A percentile compares a stretch with the other conserved stretches of the same genome.
phyloP scores from a whole-genome alignment of 768 basidiomycete genomes.

The Symmetrospora coprosmae region DNA sequence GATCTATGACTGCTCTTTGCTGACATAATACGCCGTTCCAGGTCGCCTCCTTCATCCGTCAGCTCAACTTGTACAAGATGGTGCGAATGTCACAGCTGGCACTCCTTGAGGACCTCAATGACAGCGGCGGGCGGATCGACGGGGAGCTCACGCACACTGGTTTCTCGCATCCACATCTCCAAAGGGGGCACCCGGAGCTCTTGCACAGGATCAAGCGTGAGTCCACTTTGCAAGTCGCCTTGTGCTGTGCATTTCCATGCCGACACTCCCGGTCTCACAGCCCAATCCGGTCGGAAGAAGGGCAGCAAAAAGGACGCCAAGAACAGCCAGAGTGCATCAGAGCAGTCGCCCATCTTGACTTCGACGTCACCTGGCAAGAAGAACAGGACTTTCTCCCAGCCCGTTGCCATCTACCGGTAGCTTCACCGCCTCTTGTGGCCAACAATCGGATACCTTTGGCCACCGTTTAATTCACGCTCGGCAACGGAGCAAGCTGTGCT shows the following conservation, averaged over 20 bases:
- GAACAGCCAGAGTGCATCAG: too few relatives aligned
- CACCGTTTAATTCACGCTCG: too few relatives aligned
- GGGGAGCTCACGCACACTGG: constrained; percentile 15
- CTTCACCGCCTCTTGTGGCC: too few relatives aligned
- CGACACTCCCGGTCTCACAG: too few relatives aligned
- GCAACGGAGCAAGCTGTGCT: too few relatives aligned
- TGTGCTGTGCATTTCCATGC: too few relatives aligned
- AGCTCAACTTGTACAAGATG: constrained; percentile 19
- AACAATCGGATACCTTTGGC: too few relatives aligned
- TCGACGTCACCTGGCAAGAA: too few relatives aligned
- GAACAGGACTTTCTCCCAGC: too few relatives aligned
- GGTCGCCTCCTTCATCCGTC: constrained; percentile 19
- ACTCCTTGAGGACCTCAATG: constrained; percentile 12
- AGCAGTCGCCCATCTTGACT: too few relatives aligned
- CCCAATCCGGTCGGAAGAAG: background rate
- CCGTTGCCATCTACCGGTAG: too few relatives aligned
- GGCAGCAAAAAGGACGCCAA: too few relatives aligned
- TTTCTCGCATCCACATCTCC: constrained; percentile 3
- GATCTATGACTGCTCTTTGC: background rate
- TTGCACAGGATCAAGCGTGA: constrained; percentile 17
- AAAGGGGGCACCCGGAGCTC: constrained; percentile 8
- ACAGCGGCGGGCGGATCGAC: constrained; percentile 6
- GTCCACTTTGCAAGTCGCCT: background rate
- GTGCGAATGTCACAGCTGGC: constrained; percentile 16
- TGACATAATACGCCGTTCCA: background rate